A percentile compares a stretch with the other conserved stretches of the same genome.
These are phyloP conservation scores for Pyrus pyrifolia DNA, from an alignment of 306 rosid species.

Conservation along the genomic window DNA sequence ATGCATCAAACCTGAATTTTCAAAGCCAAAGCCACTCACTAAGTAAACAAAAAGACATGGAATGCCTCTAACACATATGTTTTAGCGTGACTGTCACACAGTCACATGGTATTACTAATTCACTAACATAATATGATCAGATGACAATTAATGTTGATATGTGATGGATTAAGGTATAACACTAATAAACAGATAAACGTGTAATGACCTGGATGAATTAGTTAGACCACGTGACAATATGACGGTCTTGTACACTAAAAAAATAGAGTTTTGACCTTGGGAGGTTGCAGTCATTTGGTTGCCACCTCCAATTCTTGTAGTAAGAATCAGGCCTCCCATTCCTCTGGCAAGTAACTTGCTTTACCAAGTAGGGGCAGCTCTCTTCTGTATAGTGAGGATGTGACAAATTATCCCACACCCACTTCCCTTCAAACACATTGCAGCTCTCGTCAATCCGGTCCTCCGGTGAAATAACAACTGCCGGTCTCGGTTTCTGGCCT, in stretches of 20 bases:
- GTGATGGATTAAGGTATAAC: too few species aligned
- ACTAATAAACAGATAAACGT: too few species aligned
- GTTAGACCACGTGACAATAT: background rate
- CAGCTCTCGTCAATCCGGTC: constrained; percentile 56
- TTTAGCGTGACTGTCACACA: background rate
- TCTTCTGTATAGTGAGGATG: constrained; percentile 67
- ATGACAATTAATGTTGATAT: too few species aligned
- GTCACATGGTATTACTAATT: background rate
- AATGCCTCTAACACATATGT: background rate
- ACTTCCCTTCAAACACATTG: constrained; percentile 68
- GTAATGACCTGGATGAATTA: too few species aligned
- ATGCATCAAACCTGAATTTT: constrained; percentile 62
- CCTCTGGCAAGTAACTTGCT: constrained; percentile 74
- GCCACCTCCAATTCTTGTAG: constrained; percentile 92
- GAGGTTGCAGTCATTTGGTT: constrained; percentile 65
- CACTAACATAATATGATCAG: too few species aligned
- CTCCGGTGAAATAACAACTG: constrained; percentile 35
- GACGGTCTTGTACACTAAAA: background rate
- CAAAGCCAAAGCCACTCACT: background rate
- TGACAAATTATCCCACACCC: constrained; percentile 86
- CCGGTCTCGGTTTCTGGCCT: constrained; percentile 25
- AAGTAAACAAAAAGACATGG: background rate
- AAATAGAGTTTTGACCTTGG: constrained; percentile 45
- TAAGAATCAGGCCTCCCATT: constrained; percentile 88
- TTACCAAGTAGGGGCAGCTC: constrained; percentile 76